A percentile compares a stretch with the other conserved stretches of the same genome.
phyloP scores from a whole-genome alignment of 441 rosid genomes.

The Adansonia rubrostipa region DNA sequence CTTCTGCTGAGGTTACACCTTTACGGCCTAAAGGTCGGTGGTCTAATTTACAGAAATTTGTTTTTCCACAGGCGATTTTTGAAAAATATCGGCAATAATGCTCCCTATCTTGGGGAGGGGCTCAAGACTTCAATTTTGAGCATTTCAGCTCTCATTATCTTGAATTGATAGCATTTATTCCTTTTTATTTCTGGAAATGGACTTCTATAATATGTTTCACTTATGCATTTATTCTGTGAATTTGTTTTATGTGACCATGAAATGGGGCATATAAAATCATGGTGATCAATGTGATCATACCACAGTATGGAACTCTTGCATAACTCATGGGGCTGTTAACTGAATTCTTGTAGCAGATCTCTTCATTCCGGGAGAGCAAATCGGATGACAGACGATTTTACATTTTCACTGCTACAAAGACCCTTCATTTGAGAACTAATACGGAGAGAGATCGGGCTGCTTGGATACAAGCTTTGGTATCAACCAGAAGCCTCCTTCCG shows the following conservation, averaged over 20 bases:
- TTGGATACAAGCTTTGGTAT: constrained; percentile 91
- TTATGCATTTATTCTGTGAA: constrained; percentile 23
- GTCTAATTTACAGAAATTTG: constrained; percentile 34
- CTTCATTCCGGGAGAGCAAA: constrained; percentile 93
- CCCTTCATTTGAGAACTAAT: constrained; percentile 90
- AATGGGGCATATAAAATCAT: constrained; percentile 11
- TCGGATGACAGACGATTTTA: constrained; percentile 91
- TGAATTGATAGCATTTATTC: constrained; percentile 11
- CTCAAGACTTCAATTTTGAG: constrained; percentile 1
- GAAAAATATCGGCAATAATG: background rate
- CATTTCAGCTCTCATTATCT: constrained; percentile 1
- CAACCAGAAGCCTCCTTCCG: constrained; percentile 61
- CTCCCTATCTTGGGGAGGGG: background rate
- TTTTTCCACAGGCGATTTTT: constrained; percentile 31
- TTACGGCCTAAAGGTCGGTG: background rate
- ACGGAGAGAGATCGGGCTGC: constrained; percentile 79
- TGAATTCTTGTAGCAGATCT: constrained; percentile 62
- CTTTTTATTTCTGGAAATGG: constrained; percentile 25
- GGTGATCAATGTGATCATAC: constrained; percentile 18
- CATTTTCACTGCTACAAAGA: constrained; percentile 88
- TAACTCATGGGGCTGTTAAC: constrained; percentile 3
- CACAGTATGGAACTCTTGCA: background rate
- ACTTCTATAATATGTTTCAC: background rate
- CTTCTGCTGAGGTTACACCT: constrained; percentile 21
- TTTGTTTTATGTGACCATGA: constrained; percentile 21